Evolutionary conservation across 1,284 basidiomycete species (phyloP).

Genomic region (Pseudozyma thailandica): DNA sequence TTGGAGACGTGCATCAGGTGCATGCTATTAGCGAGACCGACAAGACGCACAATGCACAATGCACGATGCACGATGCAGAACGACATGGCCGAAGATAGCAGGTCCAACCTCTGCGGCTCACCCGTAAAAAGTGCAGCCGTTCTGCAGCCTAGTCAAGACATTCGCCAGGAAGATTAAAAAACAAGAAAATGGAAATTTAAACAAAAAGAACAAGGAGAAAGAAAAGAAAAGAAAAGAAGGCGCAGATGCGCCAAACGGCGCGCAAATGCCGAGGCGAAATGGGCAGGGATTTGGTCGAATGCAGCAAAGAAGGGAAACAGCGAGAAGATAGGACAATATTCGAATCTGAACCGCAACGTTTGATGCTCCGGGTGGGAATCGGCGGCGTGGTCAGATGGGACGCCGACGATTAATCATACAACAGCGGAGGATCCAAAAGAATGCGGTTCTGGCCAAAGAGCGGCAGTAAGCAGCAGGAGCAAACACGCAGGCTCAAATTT

Average conservation of each 20-base stretch:
- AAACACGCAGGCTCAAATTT: neutral
- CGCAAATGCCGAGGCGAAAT: too few species aligned
- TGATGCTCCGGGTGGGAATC: slow-evolving; percentile 15
- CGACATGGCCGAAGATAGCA: slow-evolving; percentile 8
- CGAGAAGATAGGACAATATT: neutral
- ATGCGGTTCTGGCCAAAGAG: slow-evolving; percentile 3
- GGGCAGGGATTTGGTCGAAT: neutral
- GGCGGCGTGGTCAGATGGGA: slow-evolving; percentile 26
- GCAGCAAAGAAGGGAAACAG: neutral
- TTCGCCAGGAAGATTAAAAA: neutral
- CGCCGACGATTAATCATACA: slow-evolving; percentile 20
- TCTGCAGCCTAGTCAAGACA: too few species aligned
- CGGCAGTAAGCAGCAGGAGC: neutral
- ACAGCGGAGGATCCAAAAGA: slow-evolving; percentile 27
- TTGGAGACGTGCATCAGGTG: slow-evolving; percentile 2
- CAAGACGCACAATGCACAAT: slow-evolving; percentile 4
- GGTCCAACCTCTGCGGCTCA: too few species aligned
- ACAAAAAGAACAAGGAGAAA: neutral
- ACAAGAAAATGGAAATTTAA: neutral
- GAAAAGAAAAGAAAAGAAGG: neutral
- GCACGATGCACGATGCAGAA: neutral
- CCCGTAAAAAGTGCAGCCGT: neutral
- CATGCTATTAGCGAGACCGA: slow-evolving; percentile 8
- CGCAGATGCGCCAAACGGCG: too few species aligned
- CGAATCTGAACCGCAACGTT: neutral